phyloP scores from a whole-genome alignment of 2,329 filamentous ascomycete species.

The Neocatenulostroma microsporum region DNA sequence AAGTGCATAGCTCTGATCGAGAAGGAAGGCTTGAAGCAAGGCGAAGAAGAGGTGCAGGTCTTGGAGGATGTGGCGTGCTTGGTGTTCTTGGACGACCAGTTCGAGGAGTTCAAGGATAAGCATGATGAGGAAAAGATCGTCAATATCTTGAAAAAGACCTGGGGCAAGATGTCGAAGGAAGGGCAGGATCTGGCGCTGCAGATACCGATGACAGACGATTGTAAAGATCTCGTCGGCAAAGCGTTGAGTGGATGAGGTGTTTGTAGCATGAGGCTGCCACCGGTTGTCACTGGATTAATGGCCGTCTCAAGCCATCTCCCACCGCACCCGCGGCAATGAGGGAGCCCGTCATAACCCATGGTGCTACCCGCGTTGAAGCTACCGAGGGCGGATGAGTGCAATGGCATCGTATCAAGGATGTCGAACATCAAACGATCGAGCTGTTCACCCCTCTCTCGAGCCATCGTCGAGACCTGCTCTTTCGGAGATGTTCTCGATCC shows the following conservation, averaged over 20 bases:
- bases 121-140: slow-evolving; percentile 73
- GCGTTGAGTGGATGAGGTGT: slow-evolving; percentile 3
- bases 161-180: slow-evolving; percentile 63
- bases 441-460: no score
- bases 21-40: slow-evolving; percentile 63
- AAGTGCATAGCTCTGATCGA: slow-evolving; percentile 64
- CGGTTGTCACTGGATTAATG: no score
- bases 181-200: slow-evolving; percentile 58
- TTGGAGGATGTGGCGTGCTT: slow-evolving; percentile 82
- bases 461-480: no score
- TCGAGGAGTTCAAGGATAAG: slow-evolving; percentile 68
- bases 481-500: no score
- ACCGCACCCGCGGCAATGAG: no score
- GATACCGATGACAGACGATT: slow-evolving; percentile 58
- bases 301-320: no score
- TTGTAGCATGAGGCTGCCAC: no score
- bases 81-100: slow-evolving; percentile 80
- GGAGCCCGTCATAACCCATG: no score
- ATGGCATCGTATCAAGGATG: no score
- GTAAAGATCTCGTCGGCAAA: slow-evolving; percentile 49
- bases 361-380: no score
- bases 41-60: slow-evolving; percentile 60
- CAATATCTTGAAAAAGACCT: slow-evolving; percentile 62
- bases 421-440: no score
- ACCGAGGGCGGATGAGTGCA: no score